A percentile compares a stretch with the other conserved stretches of the same genome.
These are phyloP conservation scores for Lepidium africanum DNA, from an alignment of 345 rosid genomes.

Conservation along the genomic window DNA sequence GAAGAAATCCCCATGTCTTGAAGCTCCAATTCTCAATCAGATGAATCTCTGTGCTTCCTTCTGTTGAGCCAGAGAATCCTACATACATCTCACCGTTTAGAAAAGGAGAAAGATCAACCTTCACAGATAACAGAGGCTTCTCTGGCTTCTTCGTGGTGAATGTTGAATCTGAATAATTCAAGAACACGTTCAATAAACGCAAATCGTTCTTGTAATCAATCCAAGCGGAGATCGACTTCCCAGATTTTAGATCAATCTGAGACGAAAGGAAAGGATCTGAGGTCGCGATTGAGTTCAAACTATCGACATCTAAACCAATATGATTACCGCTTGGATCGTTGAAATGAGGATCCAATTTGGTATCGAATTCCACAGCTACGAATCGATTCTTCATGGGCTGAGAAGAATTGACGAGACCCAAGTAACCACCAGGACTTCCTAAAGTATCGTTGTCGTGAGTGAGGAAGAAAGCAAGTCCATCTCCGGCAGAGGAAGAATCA, in stretches of 20 bases:
- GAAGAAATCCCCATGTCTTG: constrained; percentile 52
- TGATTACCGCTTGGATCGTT: constrained; percentile 68
- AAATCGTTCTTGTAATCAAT: constrained; percentile 80
- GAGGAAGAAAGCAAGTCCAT: constrained; percentile 81
- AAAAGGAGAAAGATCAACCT: constrained; percentile 55
- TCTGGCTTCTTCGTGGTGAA: constrained; percentile 43
- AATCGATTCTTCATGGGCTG: constrained; percentile 62
- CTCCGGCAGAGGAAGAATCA: constrained; percentile 64
- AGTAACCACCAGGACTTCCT: constrained; percentile 71
- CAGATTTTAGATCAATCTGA: constrained; percentile 70
- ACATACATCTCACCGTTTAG: constrained; percentile 53
- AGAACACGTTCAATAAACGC: constrained; percentile 49
- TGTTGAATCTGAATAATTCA: constrained; percentile 40
- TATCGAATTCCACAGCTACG: constrained; percentile 84
- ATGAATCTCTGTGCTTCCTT: constrained; percentile 93
- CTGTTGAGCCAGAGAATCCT: constrained; percentile 92
- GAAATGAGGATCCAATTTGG: constrained; percentile 54
- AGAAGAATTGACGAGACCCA: constrained; percentile 82
- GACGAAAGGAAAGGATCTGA: constrained; percentile 35
- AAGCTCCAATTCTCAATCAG: constrained; percentile 72
- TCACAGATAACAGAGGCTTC: constrained; percentile 45
- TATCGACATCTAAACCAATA: constrained; percentile 67
- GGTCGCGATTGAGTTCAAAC: constrained; percentile 59
- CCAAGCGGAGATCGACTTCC: constrained; percentile 64
- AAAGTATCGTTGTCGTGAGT: constrained; percentile 62